Evolutionary conservation across 106 monocot genomes (phyloP).

Genomic region (Iris macrosiphon): DNA sequence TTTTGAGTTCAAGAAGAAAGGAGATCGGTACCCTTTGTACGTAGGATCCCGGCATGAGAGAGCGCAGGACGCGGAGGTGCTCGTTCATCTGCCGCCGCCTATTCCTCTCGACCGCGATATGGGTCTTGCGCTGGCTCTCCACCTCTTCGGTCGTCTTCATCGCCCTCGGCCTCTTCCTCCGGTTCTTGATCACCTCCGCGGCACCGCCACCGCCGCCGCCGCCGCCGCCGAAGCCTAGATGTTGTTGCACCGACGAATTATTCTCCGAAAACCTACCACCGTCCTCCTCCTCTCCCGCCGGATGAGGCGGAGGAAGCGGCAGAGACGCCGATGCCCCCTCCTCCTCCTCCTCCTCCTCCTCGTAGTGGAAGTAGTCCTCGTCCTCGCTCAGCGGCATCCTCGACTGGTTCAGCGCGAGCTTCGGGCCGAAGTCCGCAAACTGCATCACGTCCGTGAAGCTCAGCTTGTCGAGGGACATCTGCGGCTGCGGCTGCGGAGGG

Average conservation of each 20-base stretch:
- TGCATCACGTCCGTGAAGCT: slow-evolving; percentile 78
- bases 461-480: slow-evolving; percentile 29
- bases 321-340: slow-evolving; percentile 6
- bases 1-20: too few relatives aligned
- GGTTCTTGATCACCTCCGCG: slow-evolving; percentile 25
- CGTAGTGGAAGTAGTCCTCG: slow-evolving; percentile 28
- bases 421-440: slow-evolving; percentile 67
- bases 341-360: neutral
- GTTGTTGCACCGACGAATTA: neutral
- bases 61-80: slow-evolving; percentile 50
- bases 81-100: slow-evolving; percentile 82
- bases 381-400: neutral
- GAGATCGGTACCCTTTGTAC: slow-evolving; percentile 89
- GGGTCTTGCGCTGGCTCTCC: slow-evolving; percentile 81
- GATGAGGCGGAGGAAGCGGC: neutral
- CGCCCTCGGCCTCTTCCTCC: slow-evolving; percentile 45
- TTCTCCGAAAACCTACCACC: slow-evolving; percentile 13
- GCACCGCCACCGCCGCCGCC: neutral
- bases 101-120: slow-evolving; percentile 78
- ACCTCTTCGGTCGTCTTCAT: slow-evolving; percentile 74
- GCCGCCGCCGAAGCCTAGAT: neutral
- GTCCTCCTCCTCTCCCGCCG: neutral
- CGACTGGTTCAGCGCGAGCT: slow-evolving; percentile 22
- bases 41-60: slow-evolving; percentile 73
- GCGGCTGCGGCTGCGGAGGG: slow-evolving; percentile 1